Base-by-base conservation (phyloP, 768 basidiomycete species). In the Tylopilus sp. region DNA sequence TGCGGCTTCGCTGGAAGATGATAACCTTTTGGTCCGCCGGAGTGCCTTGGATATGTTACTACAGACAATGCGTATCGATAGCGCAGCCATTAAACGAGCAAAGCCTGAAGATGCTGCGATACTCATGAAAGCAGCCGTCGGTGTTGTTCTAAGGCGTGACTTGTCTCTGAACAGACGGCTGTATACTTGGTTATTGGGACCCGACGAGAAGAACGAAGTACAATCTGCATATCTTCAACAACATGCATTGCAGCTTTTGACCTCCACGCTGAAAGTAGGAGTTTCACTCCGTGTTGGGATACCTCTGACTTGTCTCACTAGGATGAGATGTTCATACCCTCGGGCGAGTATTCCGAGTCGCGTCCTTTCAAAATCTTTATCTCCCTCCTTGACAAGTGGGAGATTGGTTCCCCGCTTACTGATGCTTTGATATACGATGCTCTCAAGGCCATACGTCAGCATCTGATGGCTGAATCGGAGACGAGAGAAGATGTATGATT, bases 281-380 rank as follows among this genome's bases (percentile, higher is more conserved):
- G 41, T 65, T 54, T 25, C 29, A 24, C 33, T 21, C n/a, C 9
- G 24, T 9, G 57, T 29, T 30, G 17, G 28, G 31, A 31, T n/a
- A 33, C 12, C 22, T 50, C 53, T 68, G 25, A 69, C 49, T 44
- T 44, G 28, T 26, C 45, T 43, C 36, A 24, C 44, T 61, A 92
- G 87, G 76, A 78, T 41, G 91, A 94, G 57, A 92, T 94, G 89
- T 75, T 81, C 54, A 71, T 77, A 12, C 85, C 86, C 3, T 84
- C 84, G 3, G 78, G 80, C 45, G 84, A 85, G 52, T 92, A 92
- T 58, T 76, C 87, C 1, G 85, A 86, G 55, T 87, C 89, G 4
- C 76, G 91, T 24, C 92, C 97, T 0, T 98, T 94, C 80, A 96
- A 95, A 71, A 89, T 98, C 30, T 95, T 97, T 68, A 86, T 98